phyloP scores from a whole-genome alignment of 2,329 filamentous ascomycete genomes.

The Cordyceps javanica region DNA sequence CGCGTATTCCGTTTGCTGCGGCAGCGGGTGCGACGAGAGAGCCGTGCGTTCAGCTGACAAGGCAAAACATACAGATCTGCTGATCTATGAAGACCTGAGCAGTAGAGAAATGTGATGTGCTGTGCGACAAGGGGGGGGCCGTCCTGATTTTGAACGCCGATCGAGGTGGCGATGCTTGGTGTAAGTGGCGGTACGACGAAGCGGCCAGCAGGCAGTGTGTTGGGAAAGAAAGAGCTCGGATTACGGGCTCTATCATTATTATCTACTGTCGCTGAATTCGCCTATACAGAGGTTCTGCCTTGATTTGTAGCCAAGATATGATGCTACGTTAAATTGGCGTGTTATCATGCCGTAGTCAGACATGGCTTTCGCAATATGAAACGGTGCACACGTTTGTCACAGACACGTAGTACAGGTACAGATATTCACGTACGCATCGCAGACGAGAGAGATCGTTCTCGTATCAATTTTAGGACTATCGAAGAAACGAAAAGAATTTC shows the following conservation, averaged over 20 bases:
- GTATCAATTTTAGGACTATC: background rate
- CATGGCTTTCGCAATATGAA: constrained; percentile 3
- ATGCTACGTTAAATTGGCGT: background rate
- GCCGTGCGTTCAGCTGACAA: background rate
- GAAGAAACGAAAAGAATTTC: no score
- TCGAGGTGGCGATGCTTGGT: background rate
- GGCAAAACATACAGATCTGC: no score
- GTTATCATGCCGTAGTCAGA: background rate
- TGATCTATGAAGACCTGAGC: no score
- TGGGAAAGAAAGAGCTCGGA: no score
- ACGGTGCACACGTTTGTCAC: background rate
- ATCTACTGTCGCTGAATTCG: no score
- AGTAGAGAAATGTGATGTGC: no score
- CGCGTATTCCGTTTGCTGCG: background rate
- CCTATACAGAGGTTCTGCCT: no score
- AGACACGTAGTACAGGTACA: background rate
- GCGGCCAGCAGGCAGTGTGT: no score
- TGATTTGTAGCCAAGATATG: background rate
- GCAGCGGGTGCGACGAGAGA: background rate
- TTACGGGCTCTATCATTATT: no score
- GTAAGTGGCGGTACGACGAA: background rate
- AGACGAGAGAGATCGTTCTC: background rate
- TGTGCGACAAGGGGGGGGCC: no score
- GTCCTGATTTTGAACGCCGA: no score
- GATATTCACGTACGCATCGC: background rate